These are phyloP conservation scores for Capsicum pubescens DNA, from an alignment of 257 asterid species.

Conservation along the genomic window DNA sequence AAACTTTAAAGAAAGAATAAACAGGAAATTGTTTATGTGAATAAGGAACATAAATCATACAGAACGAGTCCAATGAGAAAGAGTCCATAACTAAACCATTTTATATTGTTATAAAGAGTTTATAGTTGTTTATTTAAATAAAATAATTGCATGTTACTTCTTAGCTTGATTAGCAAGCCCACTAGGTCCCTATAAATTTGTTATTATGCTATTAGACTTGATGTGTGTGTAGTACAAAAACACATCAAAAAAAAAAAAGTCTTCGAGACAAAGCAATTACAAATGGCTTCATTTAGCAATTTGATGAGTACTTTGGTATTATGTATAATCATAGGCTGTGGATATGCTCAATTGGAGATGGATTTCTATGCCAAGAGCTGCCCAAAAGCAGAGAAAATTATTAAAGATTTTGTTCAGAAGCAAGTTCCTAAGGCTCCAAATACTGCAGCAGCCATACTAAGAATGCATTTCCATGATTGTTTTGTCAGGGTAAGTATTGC, in stretches of 20 bases:
- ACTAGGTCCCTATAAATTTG: conserved; percentile 2
- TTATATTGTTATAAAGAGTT: not conserved
- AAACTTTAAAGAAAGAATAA: not conserved
- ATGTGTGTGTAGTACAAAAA: not conserved
- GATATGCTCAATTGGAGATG: conserved; percentile 49
- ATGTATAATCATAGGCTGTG: conserved; percentile 29
- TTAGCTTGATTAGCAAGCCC: conserved; percentile 13
- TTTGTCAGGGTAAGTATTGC: conserved; percentile 43
- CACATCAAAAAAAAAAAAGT: conserved; percentile 7
- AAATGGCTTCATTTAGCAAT: conserved; percentile 33
- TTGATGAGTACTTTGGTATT: conserved; percentile 30
- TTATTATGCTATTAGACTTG: not conserved
- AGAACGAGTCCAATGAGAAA: conserved; percentile 17
- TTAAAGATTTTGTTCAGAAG: conserved; percentile 49
- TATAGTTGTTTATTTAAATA: not conserved
- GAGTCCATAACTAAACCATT: not conserved
- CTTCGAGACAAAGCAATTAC: not conserved
- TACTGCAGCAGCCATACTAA: conserved; percentile 58
- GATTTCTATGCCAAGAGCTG: conserved; percentile 62
- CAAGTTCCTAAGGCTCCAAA: conserved; percentile 68
- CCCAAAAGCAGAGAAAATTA: conserved; percentile 67
- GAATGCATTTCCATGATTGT: conserved; percentile 56
- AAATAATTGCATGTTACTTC: not conserved
- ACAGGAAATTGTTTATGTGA: not conserved
- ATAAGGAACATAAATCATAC: not conserved